Base-by-base conservation (phyloP, 2,329 filamentous ascomycete species). In the Cordyceps fumosorosea region DNA sequence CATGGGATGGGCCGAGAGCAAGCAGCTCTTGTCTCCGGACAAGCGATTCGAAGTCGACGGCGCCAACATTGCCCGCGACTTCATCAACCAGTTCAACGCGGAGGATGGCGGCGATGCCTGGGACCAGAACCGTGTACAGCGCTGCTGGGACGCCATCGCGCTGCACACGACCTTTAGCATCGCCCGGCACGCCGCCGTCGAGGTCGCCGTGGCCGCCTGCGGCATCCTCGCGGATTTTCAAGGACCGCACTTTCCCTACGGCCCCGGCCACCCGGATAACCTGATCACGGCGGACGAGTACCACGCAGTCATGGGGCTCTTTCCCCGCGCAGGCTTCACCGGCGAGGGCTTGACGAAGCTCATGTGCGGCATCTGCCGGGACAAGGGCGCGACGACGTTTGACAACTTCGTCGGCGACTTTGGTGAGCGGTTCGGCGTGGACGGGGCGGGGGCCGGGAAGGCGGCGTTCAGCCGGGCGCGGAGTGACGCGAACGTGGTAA, bases 41-140 rank as follows among this genome's bases (percentile, higher is more conserved):
- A 65, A 52, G 10, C 58, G 64, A 5, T 66, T 66, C 32, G 64
- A 66, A 20, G 65, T 66, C 1, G 65, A 66, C 29, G 65, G 64
- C 4, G 65, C 65, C 5, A 63, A 65, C 37, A 59, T 65, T 14
- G 64, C 65, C 10, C 53, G 45, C 1, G 44, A 56, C 3, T 66
- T 66, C 16, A 40, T 65, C 11, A 22, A 44, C 37, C 34, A 20
- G 3, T 53, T 45, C 20, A 50, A 14, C 2, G 11, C 20, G 2
- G 24, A 42, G 3, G 34, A 8, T 11, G 12, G 14, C 12, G 37
- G 32, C 32, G 14, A 24, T 10, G 48, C 45, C 14, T 20, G 65
- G 65, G 53, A 59, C 45, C 10, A 56, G 11, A 16, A 24, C 22
- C 56, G 64, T 5, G 56, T 62, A 1, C 65, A 66, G 44, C 62